These are phyloP conservation scores for Zelopaecilomyces penicillatus DNA, from an alignment of 2,329 filamentous ascomycete species.

Conservation along the genomic window DNA sequence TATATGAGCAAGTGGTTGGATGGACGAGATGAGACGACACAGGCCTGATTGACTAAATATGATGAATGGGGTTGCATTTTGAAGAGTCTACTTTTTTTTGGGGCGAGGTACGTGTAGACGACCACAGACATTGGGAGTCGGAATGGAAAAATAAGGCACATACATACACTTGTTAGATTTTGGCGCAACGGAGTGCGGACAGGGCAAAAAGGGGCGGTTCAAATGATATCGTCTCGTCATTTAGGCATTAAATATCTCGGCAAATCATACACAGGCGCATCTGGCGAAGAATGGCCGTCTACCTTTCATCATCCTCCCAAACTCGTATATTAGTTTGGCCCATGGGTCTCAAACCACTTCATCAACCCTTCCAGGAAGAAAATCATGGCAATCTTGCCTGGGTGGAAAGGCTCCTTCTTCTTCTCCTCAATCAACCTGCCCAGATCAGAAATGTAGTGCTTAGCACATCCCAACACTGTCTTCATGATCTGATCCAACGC, in stretches of 20 bases:
- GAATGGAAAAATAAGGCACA: too few species aligned
- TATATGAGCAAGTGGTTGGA: constrained; percentile 66
- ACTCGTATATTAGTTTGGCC: background rate
- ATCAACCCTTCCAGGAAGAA: background rate
- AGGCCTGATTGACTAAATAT: background rate
- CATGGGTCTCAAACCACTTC: background rate
- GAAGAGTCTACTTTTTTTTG: too few species aligned
- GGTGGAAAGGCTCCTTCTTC: background rate
- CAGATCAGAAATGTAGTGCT: background rate
- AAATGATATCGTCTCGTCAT: too few species aligned
- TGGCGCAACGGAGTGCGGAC: too few species aligned
- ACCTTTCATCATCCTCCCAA: too few species aligned
- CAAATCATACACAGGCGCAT: too few species aligned
- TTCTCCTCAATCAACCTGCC: background rate
- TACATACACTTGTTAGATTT: too few species aligned
- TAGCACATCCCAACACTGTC: background rate
- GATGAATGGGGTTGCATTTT: too few species aligned
- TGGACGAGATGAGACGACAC: constrained; percentile 25
- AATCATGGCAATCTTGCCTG: background rate
- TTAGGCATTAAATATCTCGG: too few species aligned
- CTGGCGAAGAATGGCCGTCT: too few species aligned
- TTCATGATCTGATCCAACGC: background rate
- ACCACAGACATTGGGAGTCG: background rate
- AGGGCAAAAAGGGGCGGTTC: too few species aligned
- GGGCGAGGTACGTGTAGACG: constrained; percentile 1